Evolutionary conservation across 805 yeast genomes (phyloP), one percentile per base, ranked within the genome.

Genomic region (Yarrowia yakushimensis): DNA sequence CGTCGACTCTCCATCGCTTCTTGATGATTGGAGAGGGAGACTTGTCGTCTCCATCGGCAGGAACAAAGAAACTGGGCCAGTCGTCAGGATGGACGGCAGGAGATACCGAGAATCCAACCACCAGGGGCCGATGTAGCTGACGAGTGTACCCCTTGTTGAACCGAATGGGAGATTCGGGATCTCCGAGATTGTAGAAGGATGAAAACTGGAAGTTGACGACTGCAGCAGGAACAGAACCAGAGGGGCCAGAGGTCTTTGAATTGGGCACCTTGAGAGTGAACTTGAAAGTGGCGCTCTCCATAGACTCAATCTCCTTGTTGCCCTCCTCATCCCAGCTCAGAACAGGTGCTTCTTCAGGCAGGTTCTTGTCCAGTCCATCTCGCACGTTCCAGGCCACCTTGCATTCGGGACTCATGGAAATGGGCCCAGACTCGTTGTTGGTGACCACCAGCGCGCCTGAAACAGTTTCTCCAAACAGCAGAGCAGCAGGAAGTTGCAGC

Each of bases 31-130:
- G 77, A 23, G 70, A 60, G 22, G 68, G 69, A 1, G 62, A 28
- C 13, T 27, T 20, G 7, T 39, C 50, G 28, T 46, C 52, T 13
- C 46, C 59, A 11, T 60, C 63, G 11, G 65, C 62, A 8, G 75
- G 71, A 12, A 73, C 69, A 64, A 77, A 77, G 41, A 72, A 63
- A 39, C 68, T 72, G n/a, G 76, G 74, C 80, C 80, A 77, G 4
- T 63, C 63, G 23, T 69, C 72, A 1, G 67, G 68, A 39, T 72
- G 69, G 12, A 66, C 64, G 25, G 71, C 67, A 1, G 80, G 77
- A 7, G 70, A 34, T 7, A 77, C 72, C 25, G 73, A 74, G 57
- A 74, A 76, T 15, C 70, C 69, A 12, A 70, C 72, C 2, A 77
- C 68, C 63, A 77, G 74, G 8, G 79, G 78, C 36, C 66, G 63